Evolutionary conservation across 1,139 yeast species (phyloP), one percentile per base, ranked within the genome.

Genomic region (Magnusiomyces clavatus): DNA sequence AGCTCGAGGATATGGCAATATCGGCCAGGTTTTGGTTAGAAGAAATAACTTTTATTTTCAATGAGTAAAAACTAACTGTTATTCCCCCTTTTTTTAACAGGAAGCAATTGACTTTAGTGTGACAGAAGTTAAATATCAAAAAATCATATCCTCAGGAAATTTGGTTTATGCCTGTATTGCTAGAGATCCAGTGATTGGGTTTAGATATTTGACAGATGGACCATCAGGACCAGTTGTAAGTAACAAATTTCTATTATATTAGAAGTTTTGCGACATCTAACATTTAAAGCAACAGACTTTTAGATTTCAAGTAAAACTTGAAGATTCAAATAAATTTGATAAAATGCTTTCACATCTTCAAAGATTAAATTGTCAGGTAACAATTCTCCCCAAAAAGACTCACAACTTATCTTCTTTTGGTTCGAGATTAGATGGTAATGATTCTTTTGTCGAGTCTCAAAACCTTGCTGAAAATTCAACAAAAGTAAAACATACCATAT

Each of bases 271-370:
- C 14, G n/a, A 20, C 10, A 8, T 14, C 34, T 17, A 17, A 12
- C 14, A 17, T 14, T 37, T 37, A n/a, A 5, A 6, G n/a, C 10
- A 14, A 39, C 29, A 44, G 47, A 44, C 47, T 3, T 44, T 35
- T 35, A 19, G 47, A 34, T 44, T 44, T 29, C 47, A 44, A 34
- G 12, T 44, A 3, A 35, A 36, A 10, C n/a, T 44, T 5, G 47
- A 44, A 11, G 31, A 17, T 11, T 34, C 40, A 11, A n/a, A 41
- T 5, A 20, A 20, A 12, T 20, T 20, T 20, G 44, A 41, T 19
- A 19, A 20, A 12, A 12, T 20, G n/a, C 13, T 41, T 12, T 41
- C 34, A 10, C 29, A 13, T 29, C 6, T 41, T 10, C 19, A 41
- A 20, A 11, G 34, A 3, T 11, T 20, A 4, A 14, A n/a, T 8